A percentile compares a stretch with the other conserved stretches of the same genome.
Evolutionary conservation across 441 rosid species (phyloP).

Genomic region (Flueggea neowawraea): DNA sequence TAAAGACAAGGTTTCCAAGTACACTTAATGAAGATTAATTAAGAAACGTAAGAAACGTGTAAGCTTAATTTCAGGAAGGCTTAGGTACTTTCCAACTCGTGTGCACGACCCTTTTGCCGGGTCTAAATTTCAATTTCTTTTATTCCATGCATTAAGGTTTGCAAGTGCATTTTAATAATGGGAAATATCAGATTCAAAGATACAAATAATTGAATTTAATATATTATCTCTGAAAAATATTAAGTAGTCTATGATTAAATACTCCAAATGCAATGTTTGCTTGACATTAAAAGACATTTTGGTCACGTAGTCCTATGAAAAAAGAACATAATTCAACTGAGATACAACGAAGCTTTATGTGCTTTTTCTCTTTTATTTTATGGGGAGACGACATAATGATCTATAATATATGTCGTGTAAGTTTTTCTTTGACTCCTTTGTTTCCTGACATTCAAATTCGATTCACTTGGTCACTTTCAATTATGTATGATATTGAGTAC

Average conservation of each 20-base stretch:
- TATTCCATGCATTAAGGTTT: conserved; percentile 9
- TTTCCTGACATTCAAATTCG: background rate
- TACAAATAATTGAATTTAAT: background rate
- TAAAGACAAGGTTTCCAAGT: conserved; percentile 17
- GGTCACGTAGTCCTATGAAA: background rate
- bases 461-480: background rate
- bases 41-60: background rate
- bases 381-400: background rate
- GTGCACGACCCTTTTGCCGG: conserved; percentile 24
- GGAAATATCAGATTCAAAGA: background rate
- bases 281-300: background rate
- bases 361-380: background rate
- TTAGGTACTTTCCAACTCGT: conserved; percentile 19
- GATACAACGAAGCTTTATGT: background rate
- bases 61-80: conserved; percentile 20
- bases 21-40: background rate
- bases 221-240: background rate
- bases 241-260: background rate
- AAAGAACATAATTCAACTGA: background rate
- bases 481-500: background rate
- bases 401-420: background rate
- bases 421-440: background rate
- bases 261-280: background rate
- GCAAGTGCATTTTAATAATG: conserved; percentile 13
- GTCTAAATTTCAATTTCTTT: background rate